Evolutionary conservation across 2,329 filamentous ascomycete species (phyloP).

Genomic region (Aspergillus sp.): DNA sequence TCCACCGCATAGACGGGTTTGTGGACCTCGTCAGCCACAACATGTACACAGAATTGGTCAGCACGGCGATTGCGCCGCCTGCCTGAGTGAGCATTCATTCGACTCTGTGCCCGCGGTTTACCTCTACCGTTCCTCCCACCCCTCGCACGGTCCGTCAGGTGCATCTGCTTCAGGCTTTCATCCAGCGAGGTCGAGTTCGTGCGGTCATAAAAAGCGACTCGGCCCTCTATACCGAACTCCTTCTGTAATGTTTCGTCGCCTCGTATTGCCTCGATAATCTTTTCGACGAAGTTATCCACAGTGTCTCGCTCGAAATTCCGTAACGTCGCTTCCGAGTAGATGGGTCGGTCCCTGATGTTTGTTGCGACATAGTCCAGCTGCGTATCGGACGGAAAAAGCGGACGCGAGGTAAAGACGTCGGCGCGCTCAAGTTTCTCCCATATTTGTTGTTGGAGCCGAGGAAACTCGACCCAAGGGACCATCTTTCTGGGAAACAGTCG

Average conservation of each 20-base stretch:
- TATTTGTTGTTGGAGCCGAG: conserved; percentile 21
- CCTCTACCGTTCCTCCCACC: conserved; percentile 15
- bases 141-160: conserved; percentile 14
- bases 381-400: conserved; percentile 16
- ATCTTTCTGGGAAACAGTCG: conserved; percentile 19
- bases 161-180: conserved; percentile 18
- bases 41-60: conserved; percentile 23
- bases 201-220: conserved; percentile 17
- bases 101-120: conserved; percentile 3
- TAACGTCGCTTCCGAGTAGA: conserved; percentile 22
- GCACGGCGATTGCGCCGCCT: conserved; percentile 19
- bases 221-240: conserved; percentile 17
- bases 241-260: conserved; percentile 16
- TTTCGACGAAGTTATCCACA: conserved; percentile 24
- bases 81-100: conserved; percentile 2
- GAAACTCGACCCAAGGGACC: conserved; percentile 23
- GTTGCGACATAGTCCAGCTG: conserved; percentile 16
- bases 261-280: conserved; percentile 15
- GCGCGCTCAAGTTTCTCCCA: conserved; percentile 20
- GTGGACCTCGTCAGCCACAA: conserved; percentile 13
- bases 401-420: conserved; percentile 15
- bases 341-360: conserved; percentile 17
- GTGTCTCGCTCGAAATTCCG: conserved; percentile 24
- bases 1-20: conserved; percentile 23
- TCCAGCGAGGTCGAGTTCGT: conserved; percentile 14